Percentiles rank a stretch among this genome's conserved stretches.
Conservation (phyloP, 768 basidiomycete species). For the Pluteus cervinus region DNA sequence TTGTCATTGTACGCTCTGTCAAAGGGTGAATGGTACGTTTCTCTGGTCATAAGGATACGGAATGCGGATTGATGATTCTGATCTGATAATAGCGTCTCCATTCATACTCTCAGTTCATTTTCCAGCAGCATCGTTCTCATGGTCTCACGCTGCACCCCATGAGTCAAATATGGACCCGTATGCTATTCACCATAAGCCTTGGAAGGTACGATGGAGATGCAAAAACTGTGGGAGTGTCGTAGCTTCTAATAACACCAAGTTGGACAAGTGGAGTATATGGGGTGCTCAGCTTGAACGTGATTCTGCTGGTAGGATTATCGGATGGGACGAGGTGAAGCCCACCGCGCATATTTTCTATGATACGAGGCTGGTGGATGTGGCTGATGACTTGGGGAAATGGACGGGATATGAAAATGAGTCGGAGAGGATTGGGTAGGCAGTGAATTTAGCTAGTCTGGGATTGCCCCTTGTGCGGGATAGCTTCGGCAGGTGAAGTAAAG, state of each 20-base stretch:
- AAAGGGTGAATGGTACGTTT: constrained; percentile 45
- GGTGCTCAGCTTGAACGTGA: constrained; percentile 51
- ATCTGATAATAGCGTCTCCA: constrained; percentile 38
- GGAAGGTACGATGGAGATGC: constrained; percentile 61
- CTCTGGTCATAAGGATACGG: background rate
- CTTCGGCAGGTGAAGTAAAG: too few species aligned
- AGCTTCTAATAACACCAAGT: constrained; percentile 45
- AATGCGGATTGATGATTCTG: background rate
- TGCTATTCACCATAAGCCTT: constrained; percentile 40
- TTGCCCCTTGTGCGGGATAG: too few species aligned
- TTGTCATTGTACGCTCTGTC: constrained; percentile 70
- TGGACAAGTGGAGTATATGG: constrained; percentile 50
- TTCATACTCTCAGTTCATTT: constrained; percentile 62
- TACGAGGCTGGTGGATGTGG: constrained; percentile 51
- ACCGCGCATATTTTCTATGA: constrained; percentile 65
- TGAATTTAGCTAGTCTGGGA: too few species aligned
- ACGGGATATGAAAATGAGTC: constrained; percentile 55
- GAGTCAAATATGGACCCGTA: constrained; percentile 38
- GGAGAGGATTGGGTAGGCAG: constrained; percentile 18
- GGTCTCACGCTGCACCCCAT: constrained; percentile 39
- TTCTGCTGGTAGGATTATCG: constrained; percentile 39
- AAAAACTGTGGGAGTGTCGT: constrained; percentile 52
- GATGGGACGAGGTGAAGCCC: constrained; percentile 52
- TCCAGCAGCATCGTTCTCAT: constrained; percentile 40
- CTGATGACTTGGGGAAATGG: constrained; percentile 58